These are phyloP conservation scores for Epichloe sibirici DNA, from an alignment of 2,329 filamentous ascomycete species.

Conservation along the genomic window DNA sequence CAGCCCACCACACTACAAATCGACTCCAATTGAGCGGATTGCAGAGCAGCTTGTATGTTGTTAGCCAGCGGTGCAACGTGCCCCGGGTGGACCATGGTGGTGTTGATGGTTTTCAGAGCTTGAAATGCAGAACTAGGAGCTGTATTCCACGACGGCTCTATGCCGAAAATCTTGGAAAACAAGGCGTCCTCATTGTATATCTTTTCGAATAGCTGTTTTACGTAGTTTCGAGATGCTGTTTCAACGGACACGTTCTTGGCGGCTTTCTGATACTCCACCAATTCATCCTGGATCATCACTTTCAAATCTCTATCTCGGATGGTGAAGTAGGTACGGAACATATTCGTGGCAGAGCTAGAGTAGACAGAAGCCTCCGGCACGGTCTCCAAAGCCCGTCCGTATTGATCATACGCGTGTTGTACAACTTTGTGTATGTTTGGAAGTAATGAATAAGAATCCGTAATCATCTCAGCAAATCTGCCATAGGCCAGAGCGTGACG, in stretches of 20 bases:
- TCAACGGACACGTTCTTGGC: conserved; percentile 36
- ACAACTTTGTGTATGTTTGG: conserved; percentile 43
- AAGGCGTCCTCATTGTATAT: conserved; percentile 42
- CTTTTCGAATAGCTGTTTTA: conserved; percentile 48
- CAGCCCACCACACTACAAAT: conserved; percentile 45
- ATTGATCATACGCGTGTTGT: conserved; percentile 37
- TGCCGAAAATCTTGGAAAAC: conserved; percentile 42
- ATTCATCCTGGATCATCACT: conserved; percentile 38
- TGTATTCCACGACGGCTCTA: conserved; percentile 41
- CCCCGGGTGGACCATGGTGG: conserved; percentile 38
- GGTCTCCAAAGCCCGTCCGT: conserved; percentile 31
- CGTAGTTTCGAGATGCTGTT: conserved; percentile 43
- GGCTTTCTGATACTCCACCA: conserved; percentile 42
- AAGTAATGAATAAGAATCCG: conserved; percentile 43
- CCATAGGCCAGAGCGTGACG: conserved; percentile 48
- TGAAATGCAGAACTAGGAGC: conserved; percentile 38
- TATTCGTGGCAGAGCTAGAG: conserved; percentile 38
- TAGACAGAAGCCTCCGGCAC: conserved; percentile 39
- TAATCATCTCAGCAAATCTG: conserved; percentile 45
- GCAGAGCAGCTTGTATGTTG: conserved; percentile 36
- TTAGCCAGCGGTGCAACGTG: conserved; percentile 41
- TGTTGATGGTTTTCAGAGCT: conserved; percentile 35
- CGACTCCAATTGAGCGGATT: conserved; percentile 33
- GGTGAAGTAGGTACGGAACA: conserved; percentile 41
- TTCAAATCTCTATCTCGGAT: conserved; percentile 42